Percentiles rank a stretch among this genome's conserved stretches.
Evolutionary conservation across 2,329 filamentous ascomycete genomes (phyloP).

Genomic region (Knoxdaviesia proteae): DNA sequence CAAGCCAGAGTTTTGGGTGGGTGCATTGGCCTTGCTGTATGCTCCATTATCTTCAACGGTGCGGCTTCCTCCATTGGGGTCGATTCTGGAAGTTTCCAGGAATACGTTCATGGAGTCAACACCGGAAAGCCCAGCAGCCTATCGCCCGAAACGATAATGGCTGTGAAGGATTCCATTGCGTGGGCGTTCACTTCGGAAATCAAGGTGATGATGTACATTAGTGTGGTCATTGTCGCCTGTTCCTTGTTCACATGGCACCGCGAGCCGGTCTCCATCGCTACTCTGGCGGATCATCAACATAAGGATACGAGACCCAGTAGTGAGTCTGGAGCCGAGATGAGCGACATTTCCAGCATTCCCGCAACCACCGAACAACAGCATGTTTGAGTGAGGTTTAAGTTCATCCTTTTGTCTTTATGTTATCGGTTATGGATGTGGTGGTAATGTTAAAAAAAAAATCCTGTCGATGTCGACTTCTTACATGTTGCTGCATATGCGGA

Average conservation of each 20-base stretch:
- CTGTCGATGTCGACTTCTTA: too few relatives aligned
- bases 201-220: constrained; percentile 22
- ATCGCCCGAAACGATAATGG: constrained; percentile 9
- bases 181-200: constrained; percentile 24
- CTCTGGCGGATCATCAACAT: constrained; percentile 11
- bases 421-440: not conserved
- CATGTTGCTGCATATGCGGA: too few relatives aligned
- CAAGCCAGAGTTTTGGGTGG: constrained; percentile 40
- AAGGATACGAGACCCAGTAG: constrained; percentile 14
- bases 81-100: constrained; percentile 17
- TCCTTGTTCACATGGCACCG: constrained; percentile 23
- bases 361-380: constrained; percentile 1
- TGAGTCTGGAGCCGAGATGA: constrained; percentile 17
- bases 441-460: not conserved
- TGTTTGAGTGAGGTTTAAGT: not conserved
- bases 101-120: constrained; percentile 22
- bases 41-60: constrained; percentile 29
- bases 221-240: constrained; percentile 19
- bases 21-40: constrained; percentile 34
- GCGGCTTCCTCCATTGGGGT: constrained; percentile 15
- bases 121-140: constrained; percentile 16
- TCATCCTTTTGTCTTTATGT: not conserved
- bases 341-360: constrained; percentile 9
- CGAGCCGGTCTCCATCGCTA: constrained; percentile 16
- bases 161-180: constrained; percentile 21